Evolutionary conservation across 1,284 basidiomycete species (phyloP), one percentile per base, ranked within the genome.

Genomic region (Lignosus rhinocerotis): DNA sequence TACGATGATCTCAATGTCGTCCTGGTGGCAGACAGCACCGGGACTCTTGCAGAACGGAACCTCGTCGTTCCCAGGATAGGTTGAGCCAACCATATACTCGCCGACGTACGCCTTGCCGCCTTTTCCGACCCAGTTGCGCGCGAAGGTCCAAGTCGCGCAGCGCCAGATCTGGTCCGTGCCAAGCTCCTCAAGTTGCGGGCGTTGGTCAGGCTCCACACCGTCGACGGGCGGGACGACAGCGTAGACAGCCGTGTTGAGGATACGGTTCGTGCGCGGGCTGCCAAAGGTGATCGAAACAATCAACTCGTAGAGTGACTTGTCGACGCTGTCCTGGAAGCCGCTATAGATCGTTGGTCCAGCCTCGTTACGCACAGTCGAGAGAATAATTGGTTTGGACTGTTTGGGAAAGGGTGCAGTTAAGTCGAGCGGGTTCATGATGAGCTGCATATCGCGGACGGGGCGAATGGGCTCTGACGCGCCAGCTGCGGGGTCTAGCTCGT

Each of bases 1-100:
- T 74, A 87, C 86, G 59, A 90, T 81, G 68, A 90, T 86, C 75
- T 85, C 74, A 55, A 90, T 90, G 65, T 90, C 88, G 66, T 90
- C 87, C 68, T 88, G 80, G 69, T 91, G 88, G 70, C 88, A 90
- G 34, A 90, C 85, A 19, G 72, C 68, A 17, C 84, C 86, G 32
- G 73, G 44, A 58, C 79, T 67, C 8, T 76, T 78, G 73, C 89
- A 91, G 67, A 79, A 83, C 0, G 80, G 63, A 34, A 83, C 74
- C 0, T 61, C 75, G 5, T 75, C 75, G 70, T 92, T 93, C 49
- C 77, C 78, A 2, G 86, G 83, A 71, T 93, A 92, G 10, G 83
- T 82, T 31, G 85, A 81, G 11, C 92, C 92, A 48, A 87, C 71
- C 42, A 75, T 75, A 73, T 84, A 93, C 66, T 88, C 72, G 17